phyloP scores from a whole-genome alignment of 495 filamentous ascomycete genomes.

The Aspergillus saccharolyticus region DNA sequence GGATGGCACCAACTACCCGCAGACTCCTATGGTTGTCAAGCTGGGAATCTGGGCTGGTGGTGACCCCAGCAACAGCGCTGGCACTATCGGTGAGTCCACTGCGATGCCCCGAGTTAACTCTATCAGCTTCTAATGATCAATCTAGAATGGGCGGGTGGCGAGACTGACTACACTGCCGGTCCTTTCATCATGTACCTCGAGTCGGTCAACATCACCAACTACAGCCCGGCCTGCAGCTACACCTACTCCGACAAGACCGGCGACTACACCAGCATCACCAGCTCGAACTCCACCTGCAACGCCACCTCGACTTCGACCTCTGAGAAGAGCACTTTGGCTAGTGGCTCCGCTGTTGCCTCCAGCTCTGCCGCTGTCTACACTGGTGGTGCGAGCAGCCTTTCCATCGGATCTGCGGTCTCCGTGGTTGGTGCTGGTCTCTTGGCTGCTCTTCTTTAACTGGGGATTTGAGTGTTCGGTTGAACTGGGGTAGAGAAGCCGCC shows the following conservation, averaged over 20 bases:
- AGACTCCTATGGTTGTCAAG: constrained; percentile 80
- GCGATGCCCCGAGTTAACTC: neutral
- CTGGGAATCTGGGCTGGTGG: constrained; percentile 81
- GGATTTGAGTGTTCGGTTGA: no score
- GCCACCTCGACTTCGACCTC: neutral
- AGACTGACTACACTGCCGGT: constrained; percentile 57
- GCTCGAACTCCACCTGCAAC: constrained; percentile 10
- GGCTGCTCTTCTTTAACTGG: neutral
- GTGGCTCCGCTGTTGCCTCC: neutral
- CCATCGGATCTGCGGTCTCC: neutral
- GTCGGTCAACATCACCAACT: constrained; percentile 34
- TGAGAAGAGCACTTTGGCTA: constrained; percentile 5
- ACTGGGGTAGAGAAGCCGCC: neutral
- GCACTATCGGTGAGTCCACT: constrained; percentile 27
- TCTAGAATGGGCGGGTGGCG: constrained; percentile 65
- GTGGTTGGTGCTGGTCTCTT: neutral
- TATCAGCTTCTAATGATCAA: neutral
- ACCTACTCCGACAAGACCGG: constrained; percentile 35
- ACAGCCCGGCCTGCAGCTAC: constrained; percentile 33
- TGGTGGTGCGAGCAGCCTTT: neutral
- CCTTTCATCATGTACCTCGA: constrained; percentile 69
- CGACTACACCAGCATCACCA: constrained; percentile 30
- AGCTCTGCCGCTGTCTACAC: neutral
- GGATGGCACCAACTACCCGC: constrained; percentile 71
- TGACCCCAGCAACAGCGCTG: constrained; percentile 57